Conservation (phyloP, 2,329 filamentous ascomycete species). For the Alternaria gaisen region DNA sequence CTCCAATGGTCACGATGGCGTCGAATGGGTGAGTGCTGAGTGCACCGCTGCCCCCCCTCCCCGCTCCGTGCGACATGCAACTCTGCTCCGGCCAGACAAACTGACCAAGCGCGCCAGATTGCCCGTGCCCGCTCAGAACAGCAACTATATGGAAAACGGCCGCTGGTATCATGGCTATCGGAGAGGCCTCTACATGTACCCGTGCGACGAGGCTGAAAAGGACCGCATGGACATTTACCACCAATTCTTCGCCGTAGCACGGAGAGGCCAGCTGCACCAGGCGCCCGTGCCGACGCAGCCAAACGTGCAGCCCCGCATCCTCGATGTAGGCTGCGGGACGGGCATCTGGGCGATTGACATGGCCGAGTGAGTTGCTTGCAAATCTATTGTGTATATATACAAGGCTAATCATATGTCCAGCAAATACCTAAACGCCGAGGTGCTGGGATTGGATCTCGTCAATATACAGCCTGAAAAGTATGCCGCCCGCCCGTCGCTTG, state of each 20-base stretch:
- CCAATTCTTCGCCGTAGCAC: slow-evolving; percentile 74
- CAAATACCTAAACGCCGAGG: slow-evolving; percentile 65
- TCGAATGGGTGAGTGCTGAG: slow-evolving; percentile 53
- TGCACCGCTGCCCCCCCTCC: slow-evolving; percentile 21
- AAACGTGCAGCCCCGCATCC: slow-evolving; percentile 58
- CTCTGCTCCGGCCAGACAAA: slow-evolving; percentile 12
- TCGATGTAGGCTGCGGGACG: slow-evolving; percentile 82
- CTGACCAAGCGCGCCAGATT: slow-evolving; percentile 36
- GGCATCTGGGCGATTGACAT: slow-evolving; percentile 93
- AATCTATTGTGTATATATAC: background rate
- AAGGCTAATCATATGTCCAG: slow-evolving; percentile 50
- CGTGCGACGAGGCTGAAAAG: slow-evolving; percentile 79
- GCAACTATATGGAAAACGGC: slow-evolving; percentile 69
- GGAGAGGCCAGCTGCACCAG: slow-evolving; percentile 60
- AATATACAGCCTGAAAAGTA: slow-evolving; percentile 68
- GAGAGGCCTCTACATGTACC: slow-evolving; percentile 76
- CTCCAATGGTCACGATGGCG: slow-evolving; percentile 56
- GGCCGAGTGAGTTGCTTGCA: slow-evolving; percentile 68
- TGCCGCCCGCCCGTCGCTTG: slow-evolving; percentile 51
- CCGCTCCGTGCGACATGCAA: slow-evolving; percentile 45
- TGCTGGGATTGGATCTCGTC: slow-evolving; percentile 67
- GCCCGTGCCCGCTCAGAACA: slow-evolving; percentile 52
- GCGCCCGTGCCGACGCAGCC: slow-evolving; percentile 50
- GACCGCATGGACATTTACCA: slow-evolving; percentile 85
- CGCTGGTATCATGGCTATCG: slow-evolving; percentile 74